These are phyloP conservation scores for Hemileccinum rubropunctum DNA, from an alignment of 768 basidiomycete genomes.

Conservation along the genomic window DNA sequence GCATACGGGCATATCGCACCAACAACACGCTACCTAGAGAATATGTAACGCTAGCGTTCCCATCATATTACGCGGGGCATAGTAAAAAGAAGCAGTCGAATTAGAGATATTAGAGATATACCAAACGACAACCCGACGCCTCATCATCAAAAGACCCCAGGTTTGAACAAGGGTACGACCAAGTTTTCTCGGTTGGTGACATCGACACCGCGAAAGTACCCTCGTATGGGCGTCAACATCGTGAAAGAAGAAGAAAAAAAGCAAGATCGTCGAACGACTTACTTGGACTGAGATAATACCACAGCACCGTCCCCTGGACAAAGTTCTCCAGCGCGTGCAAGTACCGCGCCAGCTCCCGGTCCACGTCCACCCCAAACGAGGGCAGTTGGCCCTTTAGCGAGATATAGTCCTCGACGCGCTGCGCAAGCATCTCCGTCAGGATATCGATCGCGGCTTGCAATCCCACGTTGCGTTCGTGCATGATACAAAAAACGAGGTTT, in stretches of 20 bases:
- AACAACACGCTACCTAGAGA: too few species aligned
- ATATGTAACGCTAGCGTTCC: too few species aligned
- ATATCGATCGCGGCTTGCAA: conserved; percentile 36
- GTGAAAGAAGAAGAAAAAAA: too few species aligned
- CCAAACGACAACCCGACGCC: too few species aligned
- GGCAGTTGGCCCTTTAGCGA: conserved; percentile 32
- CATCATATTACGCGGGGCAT: too few species aligned
- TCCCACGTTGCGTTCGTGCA: conserved; percentile 33
- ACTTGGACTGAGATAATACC: conserved; percentile 42
- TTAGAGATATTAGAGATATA: too few species aligned
- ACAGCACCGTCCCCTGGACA: conserved; percentile 37
- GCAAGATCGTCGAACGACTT: conserved; percentile 4
- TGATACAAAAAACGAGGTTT: conserved; percentile 40
- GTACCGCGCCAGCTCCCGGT: conserved; percentile 34
- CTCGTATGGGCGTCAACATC: conserved; percentile 16
- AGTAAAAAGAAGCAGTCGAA: too few species aligned
- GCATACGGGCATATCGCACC: too few species aligned
- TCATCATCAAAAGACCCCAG: conserved; percentile 20
- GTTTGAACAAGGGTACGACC: conserved; percentile 30
- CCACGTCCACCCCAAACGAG: conserved; percentile 35
- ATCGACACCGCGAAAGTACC: conserved; percentile 35
- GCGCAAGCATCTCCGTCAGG: conserved; percentile 35
- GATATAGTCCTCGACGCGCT: conserved; percentile 34
- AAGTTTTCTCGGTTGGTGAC: conserved; percentile 29
- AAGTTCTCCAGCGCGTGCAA: conserved; percentile 37